Percentiles rank a stretch among this genome's conserved stretches.
phyloP scores from a whole-genome alignment of 257 asterid genomes.

The Datura wrightii region DNA sequence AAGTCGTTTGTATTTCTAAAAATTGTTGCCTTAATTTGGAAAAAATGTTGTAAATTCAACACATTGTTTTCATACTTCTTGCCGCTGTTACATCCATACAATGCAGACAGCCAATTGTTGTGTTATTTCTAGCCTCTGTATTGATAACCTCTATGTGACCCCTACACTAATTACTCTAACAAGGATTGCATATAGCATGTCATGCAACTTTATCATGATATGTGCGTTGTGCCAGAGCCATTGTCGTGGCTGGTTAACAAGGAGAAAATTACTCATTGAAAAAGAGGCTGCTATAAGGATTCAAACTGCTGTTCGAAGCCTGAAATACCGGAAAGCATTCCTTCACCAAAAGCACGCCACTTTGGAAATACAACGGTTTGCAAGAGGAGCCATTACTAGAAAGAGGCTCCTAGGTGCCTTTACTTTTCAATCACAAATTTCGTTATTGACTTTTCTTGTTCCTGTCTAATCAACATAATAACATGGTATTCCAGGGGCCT shows the following conservation, averaged over 20 bases:
- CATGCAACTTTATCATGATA: constrained; percentile 24
- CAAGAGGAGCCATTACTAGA: constrained; percentile 71
- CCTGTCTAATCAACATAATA: constrained; percentile 8
- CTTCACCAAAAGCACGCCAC: constrained; percentile 57
- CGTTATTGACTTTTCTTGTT: constrained; percentile 24
- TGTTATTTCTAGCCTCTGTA: constrained; percentile 2
- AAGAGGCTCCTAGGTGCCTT: constrained; percentile 68
- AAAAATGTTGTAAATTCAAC: constrained; percentile 23
- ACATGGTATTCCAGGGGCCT: constrained; percentile 55
- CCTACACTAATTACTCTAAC: constrained; percentile 11
- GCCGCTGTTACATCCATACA: background rate
- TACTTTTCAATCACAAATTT: constrained; percentile 3
- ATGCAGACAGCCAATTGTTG: background rate
- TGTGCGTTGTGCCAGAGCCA: constrained; percentile 57
- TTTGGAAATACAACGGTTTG: constrained; percentile 63
- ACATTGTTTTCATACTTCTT: background rate
- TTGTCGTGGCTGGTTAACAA: constrained; percentile 70
- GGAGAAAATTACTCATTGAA: constrained; percentile 56
- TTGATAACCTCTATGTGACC: background rate
- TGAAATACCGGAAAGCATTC: constrained; percentile 52
- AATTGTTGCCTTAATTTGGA: background rate
- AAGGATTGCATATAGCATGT: constrained; percentile 12
- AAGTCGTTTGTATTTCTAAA: background rate
- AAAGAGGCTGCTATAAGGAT: constrained; percentile 65
- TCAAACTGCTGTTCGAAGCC: constrained; percentile 63